phyloP scores from a whole-genome alignment of 2,329 filamentous ascomycete genomes.

The Gliomastix tumulicola region DNA sequence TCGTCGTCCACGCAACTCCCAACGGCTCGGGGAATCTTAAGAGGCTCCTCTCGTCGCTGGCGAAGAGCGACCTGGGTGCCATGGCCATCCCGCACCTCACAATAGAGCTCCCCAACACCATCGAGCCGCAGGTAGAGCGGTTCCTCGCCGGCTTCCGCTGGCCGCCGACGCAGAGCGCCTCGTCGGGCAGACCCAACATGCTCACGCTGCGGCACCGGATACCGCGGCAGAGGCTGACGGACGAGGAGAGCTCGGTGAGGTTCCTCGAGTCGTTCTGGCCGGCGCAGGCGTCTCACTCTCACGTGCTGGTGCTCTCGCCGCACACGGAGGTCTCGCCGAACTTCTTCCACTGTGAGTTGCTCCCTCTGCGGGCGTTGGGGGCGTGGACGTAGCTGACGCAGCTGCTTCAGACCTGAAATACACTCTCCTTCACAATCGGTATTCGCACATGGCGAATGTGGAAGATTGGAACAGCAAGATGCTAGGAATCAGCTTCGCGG shows the following conservation, averaged over 20 bases:
- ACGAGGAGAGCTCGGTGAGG: constrained; percentile 65
- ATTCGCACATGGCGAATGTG: constrained; percentile 46
- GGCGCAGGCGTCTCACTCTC: constrained; percentile 50
- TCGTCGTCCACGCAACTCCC: constrained; percentile 71
- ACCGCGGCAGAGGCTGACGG: constrained; percentile 46
- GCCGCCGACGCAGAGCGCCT: constrained; percentile 42
- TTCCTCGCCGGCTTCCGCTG: constrained; percentile 62
- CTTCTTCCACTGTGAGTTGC: constrained; percentile 70
- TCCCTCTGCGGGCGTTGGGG: too few species aligned
- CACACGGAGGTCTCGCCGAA: constrained; percentile 72
- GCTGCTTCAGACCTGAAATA: constrained; percentile 73
- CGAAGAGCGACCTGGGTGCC: constrained; percentile 67
- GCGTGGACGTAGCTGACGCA: too few species aligned
- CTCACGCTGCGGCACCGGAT: constrained; percentile 73
- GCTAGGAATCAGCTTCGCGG: constrained; percentile 73
- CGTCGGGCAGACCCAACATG: constrained; percentile 37
- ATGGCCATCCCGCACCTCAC: constrained; percentile 67
- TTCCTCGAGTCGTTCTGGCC: constrained; percentile 90
- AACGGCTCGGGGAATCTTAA: constrained; percentile 68
- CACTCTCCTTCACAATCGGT: constrained; percentile 66
- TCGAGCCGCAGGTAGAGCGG: constrained; percentile 57
- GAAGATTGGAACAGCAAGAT: constrained; percentile 46
- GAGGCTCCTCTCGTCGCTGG: constrained; percentile 69
- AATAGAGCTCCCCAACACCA: constrained; percentile 68
- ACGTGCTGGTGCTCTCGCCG: constrained; percentile 79